phyloP scores from a whole-genome alignment of 805 yeast genomes.

The Yarrowia alimentaria region DNA sequence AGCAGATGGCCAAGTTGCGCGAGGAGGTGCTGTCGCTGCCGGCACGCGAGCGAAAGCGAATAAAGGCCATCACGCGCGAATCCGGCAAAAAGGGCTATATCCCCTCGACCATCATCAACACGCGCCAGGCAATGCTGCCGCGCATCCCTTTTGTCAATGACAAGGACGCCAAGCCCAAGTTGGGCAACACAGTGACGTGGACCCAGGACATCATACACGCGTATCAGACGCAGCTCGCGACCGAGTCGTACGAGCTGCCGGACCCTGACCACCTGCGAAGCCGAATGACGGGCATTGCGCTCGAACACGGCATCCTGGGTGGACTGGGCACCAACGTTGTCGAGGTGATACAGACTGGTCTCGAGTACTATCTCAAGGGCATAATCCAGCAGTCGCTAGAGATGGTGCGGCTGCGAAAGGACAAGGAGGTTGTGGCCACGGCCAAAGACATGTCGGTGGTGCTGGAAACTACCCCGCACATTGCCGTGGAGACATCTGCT shows the following conservation, averaged over 20 bases:
- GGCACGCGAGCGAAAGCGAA: conserved; percentile 76
- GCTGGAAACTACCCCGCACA: conserved; percentile 39
- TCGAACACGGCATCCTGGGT: conserved; percentile 88
- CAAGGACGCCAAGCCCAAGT: conserved; percentile 33
- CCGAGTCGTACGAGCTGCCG: conserved; percentile 78
- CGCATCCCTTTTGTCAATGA: conserved; percentile 69
- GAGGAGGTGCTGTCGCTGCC: conserved; percentile 85
- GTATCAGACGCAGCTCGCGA: conserved; percentile 72
- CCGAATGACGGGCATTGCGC: conserved; percentile 74
- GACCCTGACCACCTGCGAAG: conserved; percentile 67
- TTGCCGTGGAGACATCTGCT: conserved; percentile 40
- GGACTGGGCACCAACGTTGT: conserved; percentile 71
- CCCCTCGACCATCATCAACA: conserved; percentile 41
- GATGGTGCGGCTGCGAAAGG: conserved; percentile 57
- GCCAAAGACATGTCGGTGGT: conserved; percentile 41
- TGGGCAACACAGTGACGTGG: conserved; percentile 55
- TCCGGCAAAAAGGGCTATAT: conserved; percentile 65
- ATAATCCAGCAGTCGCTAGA: conserved; percentile 74
- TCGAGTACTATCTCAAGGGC: conserved; percentile 75
- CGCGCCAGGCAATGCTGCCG: conserved; percentile 61
- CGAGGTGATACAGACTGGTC: conserved; percentile 75
- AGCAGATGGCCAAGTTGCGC: conserved; percentile 79
- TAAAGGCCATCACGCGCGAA: conserved; percentile 79
- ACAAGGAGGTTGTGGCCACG: conserved; percentile 40
- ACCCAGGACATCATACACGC: conserved; percentile 90